Evolutionary conservation across 179 eudicot species (phyloP).

Genomic region (Heliamphora pulchella): DNA sequence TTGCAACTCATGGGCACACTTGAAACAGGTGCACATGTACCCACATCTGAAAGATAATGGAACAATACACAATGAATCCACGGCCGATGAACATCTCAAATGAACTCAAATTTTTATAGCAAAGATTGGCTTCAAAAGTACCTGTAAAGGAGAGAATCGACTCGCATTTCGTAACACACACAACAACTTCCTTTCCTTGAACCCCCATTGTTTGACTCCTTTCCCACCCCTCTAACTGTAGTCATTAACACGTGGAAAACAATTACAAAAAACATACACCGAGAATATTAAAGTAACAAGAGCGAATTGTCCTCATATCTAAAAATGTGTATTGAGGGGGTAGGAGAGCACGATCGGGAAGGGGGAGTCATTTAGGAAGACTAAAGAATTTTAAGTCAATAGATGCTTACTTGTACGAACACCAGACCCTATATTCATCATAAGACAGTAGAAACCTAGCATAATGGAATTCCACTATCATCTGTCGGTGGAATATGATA

Average conservation of each 20-base stretch:
- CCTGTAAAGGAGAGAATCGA: conserved; percentile 75
- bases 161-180: conserved; percentile 51
- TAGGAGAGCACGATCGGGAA: no score
- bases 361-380: no score
- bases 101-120: background rate
- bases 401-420: background rate
- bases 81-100: background rate
- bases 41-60: conserved; percentile 52
- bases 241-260: background rate
- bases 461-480: background rate
- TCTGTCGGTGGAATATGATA: background rate
- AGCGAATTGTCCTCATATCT: no score
- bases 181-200: conserved; percentile 43
- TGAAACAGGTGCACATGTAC: conserved; percentile 84
- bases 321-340: no score
- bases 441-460: background rate
- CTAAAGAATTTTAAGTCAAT: background rate
- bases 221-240: conserved; percentile 22
- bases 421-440: background rate
- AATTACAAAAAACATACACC: background rate
- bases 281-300: background rate
- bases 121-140: conserved; percentile 21
- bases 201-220: conserved; percentile 11
- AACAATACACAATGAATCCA: background rate
- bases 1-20: conserved; percentile 60